Base-by-base conservation (phyloP, 2,329 filamentous ascomycete species). In the Colletotrichum zoysiae region DNA sequence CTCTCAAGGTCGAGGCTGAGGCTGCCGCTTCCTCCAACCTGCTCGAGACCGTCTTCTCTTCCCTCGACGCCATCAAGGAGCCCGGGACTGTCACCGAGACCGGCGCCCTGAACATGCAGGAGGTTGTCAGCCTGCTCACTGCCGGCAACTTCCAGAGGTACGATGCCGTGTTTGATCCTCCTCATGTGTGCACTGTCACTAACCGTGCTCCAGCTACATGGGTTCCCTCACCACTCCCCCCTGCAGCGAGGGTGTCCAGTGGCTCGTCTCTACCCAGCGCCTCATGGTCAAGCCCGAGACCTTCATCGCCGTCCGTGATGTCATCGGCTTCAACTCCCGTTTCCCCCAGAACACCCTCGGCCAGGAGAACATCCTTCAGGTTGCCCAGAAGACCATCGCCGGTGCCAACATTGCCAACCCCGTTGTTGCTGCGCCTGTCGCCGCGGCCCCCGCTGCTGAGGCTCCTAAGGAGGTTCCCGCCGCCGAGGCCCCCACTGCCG, bases 211-310 rank as follows among this genome's bases (percentile, higher is more conserved):
- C 60, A 83, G 79, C 33, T 85, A 87, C 77, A 76, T 80, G 2
- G 85, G 85, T 35, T 86, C 84, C 5, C 79, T 87, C 46, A 87
- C 85, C 16, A 86, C 85, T 11, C 85, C 85, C 26, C 85, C 85
- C 3, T 87, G 85, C 79, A 79, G 78, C 18, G 85, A 87, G 76
- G 82, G 81, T 30, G 84, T 87, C 40, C 77, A 77, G 71, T 87
- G 85, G 85, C 81, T 85, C 65, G 84, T 87, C 9, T 80, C 83
- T n/a, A 83, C 84, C 5, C 77, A 83, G 67, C 81, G 81, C 61
- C 80, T 86, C 42, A 70, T 76, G 53, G 74, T 86, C 51, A 81
- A 81, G 5, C 75, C 79, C 11, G 58, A 76, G 14, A 82, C 83
- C 18, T 86, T 83, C 73, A 74, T 77, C 57, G 78, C 77, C 58